These are phyloP conservation scores for Irpex sp. DNA, from an alignment of 1,284 basidiomycete genomes.

Conservation along the genomic window DNA sequence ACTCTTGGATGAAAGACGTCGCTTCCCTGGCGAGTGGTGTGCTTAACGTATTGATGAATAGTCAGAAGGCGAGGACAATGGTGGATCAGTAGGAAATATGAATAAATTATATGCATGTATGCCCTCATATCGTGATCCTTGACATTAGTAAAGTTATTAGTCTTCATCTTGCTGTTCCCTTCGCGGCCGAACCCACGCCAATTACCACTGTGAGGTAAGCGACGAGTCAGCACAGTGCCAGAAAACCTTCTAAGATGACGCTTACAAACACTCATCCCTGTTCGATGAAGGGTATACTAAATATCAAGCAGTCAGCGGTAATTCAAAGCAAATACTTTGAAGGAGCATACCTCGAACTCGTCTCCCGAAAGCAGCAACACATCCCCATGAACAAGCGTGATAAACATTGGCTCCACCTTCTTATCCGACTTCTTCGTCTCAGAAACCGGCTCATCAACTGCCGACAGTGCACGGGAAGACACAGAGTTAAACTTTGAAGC, in stretches of 20 bases:
- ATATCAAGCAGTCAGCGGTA: background rate
- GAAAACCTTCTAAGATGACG: background rate
- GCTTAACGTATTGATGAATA: no score
- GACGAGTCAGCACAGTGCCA: background rate
- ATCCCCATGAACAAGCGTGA: constrained; percentile 59
- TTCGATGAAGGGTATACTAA: constrained; percentile 14
- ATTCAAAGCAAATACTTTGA: background rate
- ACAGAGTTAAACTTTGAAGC: background rate
- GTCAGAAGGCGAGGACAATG: background rate
- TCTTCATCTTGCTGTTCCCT: background rate
- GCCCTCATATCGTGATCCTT: background rate
- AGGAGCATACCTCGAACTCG: constrained; percentile 46
- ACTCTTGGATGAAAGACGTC: no score
- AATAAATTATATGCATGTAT: background rate
- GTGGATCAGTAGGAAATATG: background rate
- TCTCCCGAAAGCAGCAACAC: constrained; percentile 45
- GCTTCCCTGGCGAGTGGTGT: no score
- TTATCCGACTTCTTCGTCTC: constrained; percentile 3
- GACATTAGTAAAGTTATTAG: background rate
- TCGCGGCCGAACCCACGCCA: background rate
- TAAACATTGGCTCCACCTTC: constrained; percentile 26
- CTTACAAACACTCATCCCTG: constrained; percentile 15
- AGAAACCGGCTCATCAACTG: background rate
- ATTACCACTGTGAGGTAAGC: background rate
- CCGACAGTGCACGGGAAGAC: background rate